Conservation (phyloP, 768 basidiomycete species). For the Boletellus ananiceps region DNA sequence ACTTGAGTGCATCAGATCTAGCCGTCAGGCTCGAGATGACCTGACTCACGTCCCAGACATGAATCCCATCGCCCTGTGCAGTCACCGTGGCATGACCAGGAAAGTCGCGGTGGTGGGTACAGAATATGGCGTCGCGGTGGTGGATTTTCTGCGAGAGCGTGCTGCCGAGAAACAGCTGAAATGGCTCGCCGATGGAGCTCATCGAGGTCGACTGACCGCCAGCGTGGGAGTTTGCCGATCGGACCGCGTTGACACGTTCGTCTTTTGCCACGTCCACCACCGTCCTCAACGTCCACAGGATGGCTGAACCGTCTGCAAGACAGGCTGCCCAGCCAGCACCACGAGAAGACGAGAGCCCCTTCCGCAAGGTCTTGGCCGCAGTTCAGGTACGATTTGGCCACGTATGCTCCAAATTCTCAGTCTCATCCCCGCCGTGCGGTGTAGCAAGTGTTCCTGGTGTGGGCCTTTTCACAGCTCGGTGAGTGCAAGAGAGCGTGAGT, state of each 20-base stretch:
- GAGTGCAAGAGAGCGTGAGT: constrained; percentile 15
- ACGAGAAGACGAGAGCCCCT: constrained; percentile 33
- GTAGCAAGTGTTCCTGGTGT: constrained; percentile 68
- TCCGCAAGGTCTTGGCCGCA: constrained; percentile 35
- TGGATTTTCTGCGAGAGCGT: constrained; percentile 6
- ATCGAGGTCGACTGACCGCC: constrained; percentile 13
- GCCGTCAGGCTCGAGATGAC: not conserved
- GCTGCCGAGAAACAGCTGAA: constrained; percentile 26
- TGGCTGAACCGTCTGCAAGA: constrained; percentile 25
- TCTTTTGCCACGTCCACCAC: constrained; percentile 5
- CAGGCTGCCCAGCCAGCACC: constrained; percentile 16
- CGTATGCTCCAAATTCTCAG: not conserved
- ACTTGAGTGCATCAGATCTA: constrained; percentile 9
- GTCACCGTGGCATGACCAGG: constrained; percentile 64
- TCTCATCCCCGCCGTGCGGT: constrained; percentile 6
- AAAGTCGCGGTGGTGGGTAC: constrained; percentile 17
- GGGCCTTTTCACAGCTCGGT: constrained; percentile 65
- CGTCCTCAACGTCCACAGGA: constrained; percentile 7
- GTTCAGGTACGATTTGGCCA: constrained; percentile 37
- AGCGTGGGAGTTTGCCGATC: constrained; percentile 23
- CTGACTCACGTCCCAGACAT: constrained; percentile 62
- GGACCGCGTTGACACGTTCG: not conserved
- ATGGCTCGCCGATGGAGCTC: constrained; percentile 31
- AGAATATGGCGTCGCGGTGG: constrained; percentile 14
- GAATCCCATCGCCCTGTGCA: constrained; percentile 70